These are phyloP conservation scores for Trypanosoma theileri DNA, from an alignment of 208 protist genomes.

Conservation along the genomic window DNA sequence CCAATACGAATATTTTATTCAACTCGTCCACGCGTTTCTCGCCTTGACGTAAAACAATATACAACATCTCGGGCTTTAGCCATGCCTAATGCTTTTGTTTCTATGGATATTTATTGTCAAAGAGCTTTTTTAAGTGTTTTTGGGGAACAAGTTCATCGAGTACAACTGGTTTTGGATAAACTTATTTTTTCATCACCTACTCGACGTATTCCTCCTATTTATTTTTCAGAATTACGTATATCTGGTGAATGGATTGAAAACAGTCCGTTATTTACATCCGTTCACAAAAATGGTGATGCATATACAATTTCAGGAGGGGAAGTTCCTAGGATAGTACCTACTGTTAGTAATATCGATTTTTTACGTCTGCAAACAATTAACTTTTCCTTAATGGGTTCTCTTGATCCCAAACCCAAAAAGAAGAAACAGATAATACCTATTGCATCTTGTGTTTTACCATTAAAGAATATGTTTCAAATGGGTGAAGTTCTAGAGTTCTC, in stretches of 20 bases:
- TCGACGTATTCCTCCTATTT: conserved; percentile 35
- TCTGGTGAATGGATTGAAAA: conserved; percentile 46
- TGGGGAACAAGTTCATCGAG: conserved; percentile 40
- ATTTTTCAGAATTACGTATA: conserved; percentile 41
- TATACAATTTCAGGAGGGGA: conserved; percentile 30
- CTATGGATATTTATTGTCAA: conserved; percentile 62
- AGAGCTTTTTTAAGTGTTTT: conserved; percentile 66
- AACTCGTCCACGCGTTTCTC: conserved; percentile 42
- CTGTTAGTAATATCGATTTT: conserved; percentile 51
- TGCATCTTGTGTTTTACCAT: conserved; percentile 50
- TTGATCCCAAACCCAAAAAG: conserved; percentile 19
- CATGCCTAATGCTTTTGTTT: conserved; percentile 55
- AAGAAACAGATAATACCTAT: conserved; percentile 37
- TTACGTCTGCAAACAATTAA: conserved; percentile 56
- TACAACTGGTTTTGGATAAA: conserved; percentile 55
- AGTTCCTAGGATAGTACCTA: conserved; percentile 43
- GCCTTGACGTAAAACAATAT: conserved; percentile 63
- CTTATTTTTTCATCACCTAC: conserved; percentile 30
- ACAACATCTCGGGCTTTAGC: conserved; percentile 54
- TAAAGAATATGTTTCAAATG: conserved; percentile 50
- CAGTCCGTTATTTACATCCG: conserved; percentile 31
- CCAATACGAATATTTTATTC: conserved; percentile 64
- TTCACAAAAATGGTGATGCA: conserved; percentile 24
- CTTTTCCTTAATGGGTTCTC: conserved; percentile 49
- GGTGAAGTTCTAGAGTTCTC: conserved; percentile 39